Conservation (phyloP, 1,284 basidiomycete genomes). For the Boletus smithii region DNA sequence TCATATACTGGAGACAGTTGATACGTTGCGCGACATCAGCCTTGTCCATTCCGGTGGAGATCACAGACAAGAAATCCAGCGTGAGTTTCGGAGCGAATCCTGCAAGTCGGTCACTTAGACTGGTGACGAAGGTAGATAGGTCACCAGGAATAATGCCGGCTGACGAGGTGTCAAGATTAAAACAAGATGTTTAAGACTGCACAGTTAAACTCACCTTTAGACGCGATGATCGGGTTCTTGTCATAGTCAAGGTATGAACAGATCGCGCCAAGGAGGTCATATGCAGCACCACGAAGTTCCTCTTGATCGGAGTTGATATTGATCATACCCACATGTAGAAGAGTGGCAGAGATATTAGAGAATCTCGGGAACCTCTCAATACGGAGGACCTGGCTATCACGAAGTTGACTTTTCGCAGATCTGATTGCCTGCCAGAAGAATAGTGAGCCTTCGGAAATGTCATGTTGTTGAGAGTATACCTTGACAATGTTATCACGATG, state of each 20-base stretch:
- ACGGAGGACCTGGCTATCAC: constrained; percentile 51
- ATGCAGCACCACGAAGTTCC: constrained; percentile 72
- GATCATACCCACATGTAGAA: constrained; percentile 79
- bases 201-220: constrained; percentile 52
- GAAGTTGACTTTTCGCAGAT: constrained; percentile 64
- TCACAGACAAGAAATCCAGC: constrained; percentile 83
- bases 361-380: constrained; percentile 72
- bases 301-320: constrained; percentile 73
- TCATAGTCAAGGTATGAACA: constrained; percentile 78
- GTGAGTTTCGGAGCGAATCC: constrained; percentile 75
- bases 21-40: constrained; percentile 53
- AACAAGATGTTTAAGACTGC: not conserved
- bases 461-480: constrained; percentile 37
- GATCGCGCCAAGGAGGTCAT: constrained; percentile 74
- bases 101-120: constrained; percentile 72
- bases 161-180: constrained; percentile 27
- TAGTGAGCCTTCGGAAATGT: not conserved
- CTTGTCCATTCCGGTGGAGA: constrained; percentile 64
- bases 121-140: constrained; percentile 58
- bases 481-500: constrained; percentile 74
- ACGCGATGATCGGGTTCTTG: constrained; percentile 61
- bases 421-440: constrained; percentile 52
- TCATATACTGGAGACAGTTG: constrained; percentile 75
- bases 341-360: constrained; percentile 78
- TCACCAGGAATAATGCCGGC: constrained; percentile 76